Evolutionary conservation across 352 stramenopile species (phyloP), one percentile per base, ranked within the genome.

Genomic region (Plasmopara viticola): DNA sequence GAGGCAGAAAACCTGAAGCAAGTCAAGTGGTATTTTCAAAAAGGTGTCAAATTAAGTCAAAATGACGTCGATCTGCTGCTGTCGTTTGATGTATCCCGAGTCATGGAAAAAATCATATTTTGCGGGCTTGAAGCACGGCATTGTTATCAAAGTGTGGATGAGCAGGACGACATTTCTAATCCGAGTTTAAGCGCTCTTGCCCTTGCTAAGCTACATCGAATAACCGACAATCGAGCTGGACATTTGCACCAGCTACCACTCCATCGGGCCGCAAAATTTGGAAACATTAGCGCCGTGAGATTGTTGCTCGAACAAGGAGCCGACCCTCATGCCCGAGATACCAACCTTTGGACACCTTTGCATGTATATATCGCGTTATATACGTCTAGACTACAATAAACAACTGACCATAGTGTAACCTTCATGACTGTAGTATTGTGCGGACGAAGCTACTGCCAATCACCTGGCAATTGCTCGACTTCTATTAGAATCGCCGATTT

Each of bases 271-370:
- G 64, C 57, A 0, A 74, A 77, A 48, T 83, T 72, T 44, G 78
- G 68, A 2, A 78, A 83, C 35, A 31, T 60, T 2, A 43, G 62
- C 0, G 70, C 71, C 0, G 63, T 74, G 1, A 51, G 68, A 42
- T 25, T 72, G 42, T 55, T 89, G 15, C 58, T 87, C 0, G 52
- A 70, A n/a, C 51, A 70, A 53, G 70, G 63, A 14, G 51, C 55
- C 10, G 58, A 74, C 9, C 52, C 72, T 2, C 66, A 62, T 17
- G 59, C 56, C n/a, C 62, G 58, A 46, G 78, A 89, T 55, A 52
- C 59, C 1, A 81, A 87, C 18, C 72, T 63, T 1, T 89, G 78
- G 78, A 85, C 73, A 0, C 52, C 66, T 29, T 51, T 89, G 8
- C 78, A 89, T 56, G 75, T 86, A 69, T 12, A 35, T 74, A 9